Evolutionary conservation across 2,329 filamentous ascomycete species (phyloP).

Genomic region (Hysterium pulicare): DNA sequence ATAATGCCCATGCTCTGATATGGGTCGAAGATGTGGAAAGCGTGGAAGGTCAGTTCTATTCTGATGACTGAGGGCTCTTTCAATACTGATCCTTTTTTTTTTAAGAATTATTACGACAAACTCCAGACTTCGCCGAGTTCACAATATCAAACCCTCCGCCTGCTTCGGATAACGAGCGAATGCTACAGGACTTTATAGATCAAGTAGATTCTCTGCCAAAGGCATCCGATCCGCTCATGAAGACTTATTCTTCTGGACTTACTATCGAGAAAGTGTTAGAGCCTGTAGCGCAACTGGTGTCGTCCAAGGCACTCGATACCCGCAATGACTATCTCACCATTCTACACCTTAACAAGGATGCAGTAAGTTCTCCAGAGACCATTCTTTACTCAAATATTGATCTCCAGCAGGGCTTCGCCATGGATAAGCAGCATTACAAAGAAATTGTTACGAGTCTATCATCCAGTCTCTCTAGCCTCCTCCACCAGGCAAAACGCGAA

Average conservation of each 20-base stretch:
- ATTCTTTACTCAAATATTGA: too few relatives aligned
- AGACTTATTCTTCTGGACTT: slow-evolving; percentile 22
- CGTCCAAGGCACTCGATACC: slow-evolving; percentile 4
- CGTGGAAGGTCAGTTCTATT: slow-evolving; percentile 28
- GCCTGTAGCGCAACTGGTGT: slow-evolving; percentile 1
- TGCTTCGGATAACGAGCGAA: slow-evolving; percentile 30
- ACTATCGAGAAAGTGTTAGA: slow-evolving; percentile 20
- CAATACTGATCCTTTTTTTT: not conserved
- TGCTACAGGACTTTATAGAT: slow-evolving; percentile 33
- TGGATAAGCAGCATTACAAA: too few relatives aligned
- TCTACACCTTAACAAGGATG: slow-evolving; percentile 21
- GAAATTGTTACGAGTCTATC: too few relatives aligned
- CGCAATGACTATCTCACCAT: slow-evolving; percentile 31
- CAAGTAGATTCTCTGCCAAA: slow-evolving; percentile 33
- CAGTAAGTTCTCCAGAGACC: slow-evolving; percentile 5
- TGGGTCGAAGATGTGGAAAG: slow-evolving; percentile 41
- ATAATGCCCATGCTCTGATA: slow-evolving; percentile 32
- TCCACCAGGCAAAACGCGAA: slow-evolving; percentile 7
- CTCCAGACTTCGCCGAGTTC: slow-evolving; percentile 21
- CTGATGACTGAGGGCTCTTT: not conserved
- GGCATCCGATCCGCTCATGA: slow-evolving; percentile 21
- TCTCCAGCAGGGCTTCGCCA: too few relatives aligned
- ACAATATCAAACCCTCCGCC: slow-evolving; percentile 32
- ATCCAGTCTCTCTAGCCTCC: slow-evolving; percentile 2
- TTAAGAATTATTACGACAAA: slow-evolving; percentile 24